Percentiles rank a stretch among this genome's conserved stretches.
Evolutionary conservation across 2,329 filamentous ascomycete genomes (phyloP).

Genomic region (Microcyclosporella mali): DNA sequence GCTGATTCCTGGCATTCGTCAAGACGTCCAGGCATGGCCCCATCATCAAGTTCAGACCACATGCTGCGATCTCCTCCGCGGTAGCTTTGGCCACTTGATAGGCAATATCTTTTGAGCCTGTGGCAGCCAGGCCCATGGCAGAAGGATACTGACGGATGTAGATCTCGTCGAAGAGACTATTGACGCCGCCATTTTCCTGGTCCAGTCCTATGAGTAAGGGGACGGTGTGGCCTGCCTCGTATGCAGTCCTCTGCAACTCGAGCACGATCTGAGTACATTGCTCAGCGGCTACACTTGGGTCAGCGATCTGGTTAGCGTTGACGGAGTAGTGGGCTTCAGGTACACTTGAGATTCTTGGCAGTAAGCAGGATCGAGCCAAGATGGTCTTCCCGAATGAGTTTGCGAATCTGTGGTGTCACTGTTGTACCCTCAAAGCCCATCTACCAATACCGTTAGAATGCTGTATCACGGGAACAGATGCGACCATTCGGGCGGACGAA

Average conservation of each 20-base stretch:
- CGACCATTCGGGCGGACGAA: conserved; percentile 13
- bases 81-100: conserved; percentile 90
- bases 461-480: conserved; percentile 14
- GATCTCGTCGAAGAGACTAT: conserved; percentile 91
- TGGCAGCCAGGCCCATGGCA: conserved; percentile 93
- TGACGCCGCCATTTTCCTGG: conserved; percentile 97
- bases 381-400: conserved; percentile 75
- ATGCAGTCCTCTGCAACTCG: conserved; percentile 86
- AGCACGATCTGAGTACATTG: conserved; percentile 83
- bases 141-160: conserved; percentile 95
- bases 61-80: conserved; percentile 82
- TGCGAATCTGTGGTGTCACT: conserved; percentile 74
- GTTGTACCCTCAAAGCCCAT: conserved; percentile 83
- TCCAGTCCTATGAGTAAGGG: conserved; percentile 87
- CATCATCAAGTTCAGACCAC: conserved; percentile 92
- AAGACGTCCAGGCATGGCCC: conserved; percentile 90
- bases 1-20: conserved; percentile 86
- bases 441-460: conserved; percentile 14
- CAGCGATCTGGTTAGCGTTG: conserved; percentile 5
- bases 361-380: conserved; percentile 81
- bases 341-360: conserved; percentile 77
- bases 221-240: conserved; percentile 80
- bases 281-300: conserved; percentile 65
- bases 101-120: conserved; percentile 75
- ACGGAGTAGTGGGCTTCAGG: conserved; percentile 2